Evolutionary conservation across 805 yeast species (phyloP).

Genomic region (Tetrapisispora pingtungensis): DNA sequence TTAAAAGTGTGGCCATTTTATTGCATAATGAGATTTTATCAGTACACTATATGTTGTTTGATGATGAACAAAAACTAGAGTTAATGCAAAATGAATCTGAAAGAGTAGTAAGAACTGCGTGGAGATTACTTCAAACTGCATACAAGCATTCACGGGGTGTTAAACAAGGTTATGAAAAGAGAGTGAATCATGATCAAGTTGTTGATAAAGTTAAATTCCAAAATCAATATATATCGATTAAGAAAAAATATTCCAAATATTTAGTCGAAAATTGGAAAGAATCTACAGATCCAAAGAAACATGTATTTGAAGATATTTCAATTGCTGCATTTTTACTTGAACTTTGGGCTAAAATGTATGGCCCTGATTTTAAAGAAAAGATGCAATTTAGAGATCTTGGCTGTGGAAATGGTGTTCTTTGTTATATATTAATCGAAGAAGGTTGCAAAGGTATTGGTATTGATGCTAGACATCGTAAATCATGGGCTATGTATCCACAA

Average conservation of each 20-base stretch:
- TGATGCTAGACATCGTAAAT: conserved; percentile 81
- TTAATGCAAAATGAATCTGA: conserved; percentile 30
- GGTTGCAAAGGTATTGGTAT: conserved; percentile 79
- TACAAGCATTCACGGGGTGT: conserved; percentile 77
- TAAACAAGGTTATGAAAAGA: conserved; percentile 72
- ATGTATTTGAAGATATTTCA: conserved; percentile 92
- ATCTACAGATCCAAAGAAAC: conserved; percentile 88
- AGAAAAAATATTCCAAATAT: conserved; percentile 67
- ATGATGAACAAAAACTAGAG: conserved; percentile 5
- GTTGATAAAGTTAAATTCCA: conserved; percentile 79
- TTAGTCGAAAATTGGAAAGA: conserved; percentile 85
- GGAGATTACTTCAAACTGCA: conserved; percentile 68
- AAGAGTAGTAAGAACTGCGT: conserved; percentile 73
- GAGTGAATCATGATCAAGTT: conserved; percentile 81
- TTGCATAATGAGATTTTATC: conserved; percentile 42
- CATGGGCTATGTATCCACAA: conserved; percentile 74
- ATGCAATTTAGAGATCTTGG: conserved; percentile 79
- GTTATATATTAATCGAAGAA: conserved; percentile 62
- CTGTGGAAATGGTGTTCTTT: conserved; percentile 88
- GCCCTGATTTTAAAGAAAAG: conserved; percentile 25
- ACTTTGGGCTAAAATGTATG: conserved; percentile 56
- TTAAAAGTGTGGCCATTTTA: conserved; percentile 64
- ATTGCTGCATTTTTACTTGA: conserved; percentile 91
- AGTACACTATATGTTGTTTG: conserved; percentile 65
- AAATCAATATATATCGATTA: conserved; percentile 66